phyloP scores from a whole-genome alignment of 192 early-diverging fungal genomes.

The Tieghemiomyces parasiticus region DNA sequence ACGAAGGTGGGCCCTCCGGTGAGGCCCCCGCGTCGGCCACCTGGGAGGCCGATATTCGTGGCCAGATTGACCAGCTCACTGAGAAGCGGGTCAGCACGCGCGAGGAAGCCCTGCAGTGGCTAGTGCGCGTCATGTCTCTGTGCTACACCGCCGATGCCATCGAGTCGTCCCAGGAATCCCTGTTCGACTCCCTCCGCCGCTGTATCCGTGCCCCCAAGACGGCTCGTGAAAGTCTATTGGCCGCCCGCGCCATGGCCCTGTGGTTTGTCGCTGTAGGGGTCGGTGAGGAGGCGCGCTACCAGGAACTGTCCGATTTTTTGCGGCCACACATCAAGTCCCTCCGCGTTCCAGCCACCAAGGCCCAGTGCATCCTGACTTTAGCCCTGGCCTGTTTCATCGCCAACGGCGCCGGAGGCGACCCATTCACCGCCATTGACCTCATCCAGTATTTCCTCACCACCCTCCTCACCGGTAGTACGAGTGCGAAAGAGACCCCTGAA shows the following conservation, averaged over 20 bases:
- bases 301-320: not conserved
- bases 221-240: slow-evolving; percentile 1
- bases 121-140: slow-evolving; percentile 22
- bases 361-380: slow-evolving; percentile 7
- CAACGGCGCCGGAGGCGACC: not conserved
- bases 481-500: slow-evolving; percentile 4
- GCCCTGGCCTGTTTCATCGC: slow-evolving; percentile 9
- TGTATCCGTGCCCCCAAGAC: slow-evolving; percentile 14
- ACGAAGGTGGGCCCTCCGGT: not conserved
- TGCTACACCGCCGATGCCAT: slow-evolving; percentile 27
- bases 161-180: slow-evolving; percentile 23
- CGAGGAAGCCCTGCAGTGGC: slow-evolving; percentile 28
- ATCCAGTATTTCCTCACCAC: not conserved
- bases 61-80: not conserved
- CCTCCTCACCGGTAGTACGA: too few species aligned
- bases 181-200: slow-evolving; percentile 29
- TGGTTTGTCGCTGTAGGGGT: slow-evolving; percentile 9
- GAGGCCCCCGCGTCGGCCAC: not conserved
- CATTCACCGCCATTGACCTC: not conserved
- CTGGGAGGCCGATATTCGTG: not conserved
- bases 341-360: slow-evolving; percentile 1
- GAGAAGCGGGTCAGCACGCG: slow-evolving; percentile 22
- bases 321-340: slow-evolving; percentile 1
- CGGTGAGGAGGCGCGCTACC: not conserved
- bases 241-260: slow-evolving; percentile 4